Percentiles rank a stretch among this genome's conserved stretches.
These are phyloP conservation scores for Colletotrichum orchidophilum DNA, from an alignment of 2,329 filamentous ascomycete species.

Conservation along the genomic window DNA sequence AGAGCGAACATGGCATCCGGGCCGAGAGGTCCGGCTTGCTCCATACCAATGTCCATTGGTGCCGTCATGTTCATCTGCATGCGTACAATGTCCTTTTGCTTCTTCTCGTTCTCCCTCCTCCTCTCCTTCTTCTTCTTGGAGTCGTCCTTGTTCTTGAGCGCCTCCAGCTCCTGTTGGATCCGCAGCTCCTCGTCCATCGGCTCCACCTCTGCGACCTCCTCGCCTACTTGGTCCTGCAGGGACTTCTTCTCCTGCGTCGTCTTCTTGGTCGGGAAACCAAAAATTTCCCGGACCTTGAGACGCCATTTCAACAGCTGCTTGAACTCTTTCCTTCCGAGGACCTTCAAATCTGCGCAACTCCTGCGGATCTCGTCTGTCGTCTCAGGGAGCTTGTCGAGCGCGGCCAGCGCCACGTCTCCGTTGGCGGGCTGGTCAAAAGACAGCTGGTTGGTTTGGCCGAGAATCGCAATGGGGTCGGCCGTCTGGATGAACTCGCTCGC, in stretches of 20 bases:
- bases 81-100: constrained; percentile 92
- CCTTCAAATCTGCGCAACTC: constrained; percentile 85
- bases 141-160: constrained; percentile 81
- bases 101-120: constrained; percentile 89
- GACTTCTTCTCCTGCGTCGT: constrained; percentile 43
- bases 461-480: constrained; percentile 89
- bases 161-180: constrained; percentile 87
- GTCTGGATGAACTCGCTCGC: constrained; percentile 96
- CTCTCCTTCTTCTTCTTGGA: constrained; percentile 84
- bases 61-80: constrained; percentile 98
- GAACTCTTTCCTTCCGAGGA: constrained; percentile 94
- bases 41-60: constrained; percentile 94
- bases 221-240: constrained; percentile 54
- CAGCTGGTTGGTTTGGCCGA: constrained; percentile 86
- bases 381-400: constrained; percentile 85
- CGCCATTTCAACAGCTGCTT: constrained; percentile 90
- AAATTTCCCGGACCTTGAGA: constrained; percentile 86
- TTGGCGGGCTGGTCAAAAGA: constrained; percentile 83
- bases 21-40: constrained; percentile 81
- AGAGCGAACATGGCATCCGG: constrained; percentile 88
- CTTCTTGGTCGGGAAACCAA: constrained; percentile 86
- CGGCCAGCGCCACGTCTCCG: constrained; percentile 86
- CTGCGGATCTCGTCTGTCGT: constrained; percentile 84
- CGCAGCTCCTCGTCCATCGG: constrained; percentile 94
- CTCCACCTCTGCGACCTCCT: constrained; percentile 85